phyloP scores from a whole-genome alignment of 2,329 filamentous ascomycete genomes.

The Corinectria fuckeliana region DNA sequence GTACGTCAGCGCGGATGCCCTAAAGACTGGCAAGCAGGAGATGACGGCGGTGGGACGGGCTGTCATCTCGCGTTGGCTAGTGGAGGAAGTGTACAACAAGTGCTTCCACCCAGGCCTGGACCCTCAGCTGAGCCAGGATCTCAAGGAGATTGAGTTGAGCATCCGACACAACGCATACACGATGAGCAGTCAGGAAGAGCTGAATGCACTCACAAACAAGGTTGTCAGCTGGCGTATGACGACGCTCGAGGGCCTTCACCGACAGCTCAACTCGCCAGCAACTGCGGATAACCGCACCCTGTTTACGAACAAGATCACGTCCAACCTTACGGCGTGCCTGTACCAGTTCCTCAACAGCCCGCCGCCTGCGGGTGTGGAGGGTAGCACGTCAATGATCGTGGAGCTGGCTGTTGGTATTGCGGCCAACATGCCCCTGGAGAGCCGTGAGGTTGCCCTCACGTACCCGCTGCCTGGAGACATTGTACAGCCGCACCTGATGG shows the following conservation, averaged over 20 bases:
- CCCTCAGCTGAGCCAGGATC: constrained; percentile 72
- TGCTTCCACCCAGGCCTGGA: constrained; percentile 94
- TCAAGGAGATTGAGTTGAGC: constrained; percentile 88
- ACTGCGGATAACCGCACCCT: constrained; percentile 70
- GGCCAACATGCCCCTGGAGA: constrained; percentile 86
- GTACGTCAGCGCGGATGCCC: constrained; percentile 83
- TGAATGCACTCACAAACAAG: constrained; percentile 84
- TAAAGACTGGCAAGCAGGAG: constrained; percentile 89
- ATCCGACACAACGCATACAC: constrained; percentile 80
- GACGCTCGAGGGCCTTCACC: constrained; percentile 87
- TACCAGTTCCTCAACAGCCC: constrained; percentile 78
- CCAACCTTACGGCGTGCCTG: constrained; percentile 71
- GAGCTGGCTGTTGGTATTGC: constrained; percentile 88
- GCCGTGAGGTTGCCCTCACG: constrained; percentile 84
- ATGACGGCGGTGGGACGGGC: constrained; percentile 96
- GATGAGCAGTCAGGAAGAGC: constrained; percentile 81
- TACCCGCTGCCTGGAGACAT: constrained; percentile 81
- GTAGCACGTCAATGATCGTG: constrained; percentile 89
- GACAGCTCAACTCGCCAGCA: constrained; percentile 69
- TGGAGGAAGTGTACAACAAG: constrained; percentile 88
- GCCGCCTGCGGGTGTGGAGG: constrained; percentile 81
- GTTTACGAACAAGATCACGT: constrained; percentile 74
- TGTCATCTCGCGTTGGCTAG: constrained; percentile 86
- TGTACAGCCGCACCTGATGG: constrained; percentile 80
- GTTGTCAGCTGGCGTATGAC: constrained; percentile 92